Percentiles rank a stretch among this genome's conserved stretches.
phyloP scores from a whole-genome alignment of 345 rosid species.

The Euphorbia pulcherrima region DNA sequence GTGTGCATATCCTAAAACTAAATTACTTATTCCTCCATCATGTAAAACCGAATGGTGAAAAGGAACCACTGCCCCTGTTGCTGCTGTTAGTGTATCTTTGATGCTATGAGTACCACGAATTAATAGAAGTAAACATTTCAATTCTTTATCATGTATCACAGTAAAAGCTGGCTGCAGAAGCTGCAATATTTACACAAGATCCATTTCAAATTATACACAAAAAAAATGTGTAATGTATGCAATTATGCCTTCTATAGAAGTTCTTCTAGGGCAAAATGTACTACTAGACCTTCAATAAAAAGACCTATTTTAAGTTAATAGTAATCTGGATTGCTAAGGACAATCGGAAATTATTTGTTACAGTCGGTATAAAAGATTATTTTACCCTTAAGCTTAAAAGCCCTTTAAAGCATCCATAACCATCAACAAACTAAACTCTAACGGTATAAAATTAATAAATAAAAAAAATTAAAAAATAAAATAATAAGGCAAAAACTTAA shows the following conservation, averaged over 20 bases:
- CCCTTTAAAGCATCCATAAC: too few species aligned
- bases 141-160: conserved; percentile 58
- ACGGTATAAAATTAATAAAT: too few species aligned
- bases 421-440: too few species aligned
- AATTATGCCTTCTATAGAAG: neutral
- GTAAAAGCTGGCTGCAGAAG: conserved; percentile 96
- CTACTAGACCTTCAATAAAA: neutral
- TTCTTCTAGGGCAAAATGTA: neutral
- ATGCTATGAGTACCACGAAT: conserved; percentile 97
- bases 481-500: too few species aligned
- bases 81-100: conserved; percentile 95
- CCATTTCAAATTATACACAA: conserved; percentile 1
- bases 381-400: too few species aligned
- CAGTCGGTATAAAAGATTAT: too few species aligned
- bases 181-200: conserved; percentile 38
- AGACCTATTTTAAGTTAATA: neutral
- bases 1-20: conserved; percentile 94
- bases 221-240: neutral
- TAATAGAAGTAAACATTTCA: conserved; percentile 67
- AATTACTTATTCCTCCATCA: conserved; percentile 92
- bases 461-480: too few species aligned
- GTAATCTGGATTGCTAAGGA: too few species aligned
- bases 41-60: conserved; percentile 94
- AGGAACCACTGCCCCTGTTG: conserved; percentile 95
- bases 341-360: too few species aligned